Evolutionary conservation across 495 filamentous ascomycete species (phyloP), one percentile per base, ranked within the genome.

Genomic region (Penicillium maclennaniae): DNA sequence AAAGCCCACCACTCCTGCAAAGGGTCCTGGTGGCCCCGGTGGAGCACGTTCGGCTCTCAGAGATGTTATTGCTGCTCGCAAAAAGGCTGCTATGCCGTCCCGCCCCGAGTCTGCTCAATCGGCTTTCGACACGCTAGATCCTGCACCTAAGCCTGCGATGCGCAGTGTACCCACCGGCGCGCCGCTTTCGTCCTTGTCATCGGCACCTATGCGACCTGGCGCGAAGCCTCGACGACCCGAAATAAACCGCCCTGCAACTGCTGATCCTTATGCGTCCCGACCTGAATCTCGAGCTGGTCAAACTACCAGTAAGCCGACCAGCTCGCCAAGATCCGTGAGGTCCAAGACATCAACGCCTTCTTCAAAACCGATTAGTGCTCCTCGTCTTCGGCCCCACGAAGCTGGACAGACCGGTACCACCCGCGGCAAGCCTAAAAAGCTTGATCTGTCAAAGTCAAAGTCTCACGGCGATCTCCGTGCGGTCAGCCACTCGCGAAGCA

Each of bases 31-130:
- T 21, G 83, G 80, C 20, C 55, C 55, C 12, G 46, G 37, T 8
- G 51, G 49, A 19, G 49, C 63, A 49, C 83, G 75, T 46, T 77
- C 73, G 54, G 82, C 72, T 68, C 80, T 85, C 68, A 90, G 75
- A 52, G 91, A 96, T 53, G 81, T 87, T 7, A 92, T 96, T 71
- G 76, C 91, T 49, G 90, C 89, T 6, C 86, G 91, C 54, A 92
- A 91, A 71, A 88, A 82, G 63, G 82, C 81, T 34, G 31, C 31
- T 38, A 60, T 87, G 16, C 85, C 83, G 17, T 74, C 85, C 38
- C 82, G 89, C 15, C 87, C 89, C 5, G 86, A 80, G 48, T 92
- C 90, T 26, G 88, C 87, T 45, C 87, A 87, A 46, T 72, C 79
- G 47, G 76, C 72, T 4, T 78, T 73, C 60, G 75, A 72, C 42